Conservation (phyloP, 1,139 yeast species). For the Ogataea hybrid region DNA sequence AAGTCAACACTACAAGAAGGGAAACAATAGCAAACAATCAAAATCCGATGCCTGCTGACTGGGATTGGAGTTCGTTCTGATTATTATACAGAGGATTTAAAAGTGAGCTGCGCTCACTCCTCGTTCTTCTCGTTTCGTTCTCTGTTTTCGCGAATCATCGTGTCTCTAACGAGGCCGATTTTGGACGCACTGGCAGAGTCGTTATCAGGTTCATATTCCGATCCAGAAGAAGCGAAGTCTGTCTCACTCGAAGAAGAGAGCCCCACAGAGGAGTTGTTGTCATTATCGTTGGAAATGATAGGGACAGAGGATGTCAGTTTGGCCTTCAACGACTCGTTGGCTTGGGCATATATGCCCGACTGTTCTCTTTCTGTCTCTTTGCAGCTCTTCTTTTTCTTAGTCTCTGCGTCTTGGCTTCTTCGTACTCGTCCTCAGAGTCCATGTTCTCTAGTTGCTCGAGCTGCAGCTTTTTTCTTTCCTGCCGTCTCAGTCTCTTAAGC, state of each 20-base stretch:
- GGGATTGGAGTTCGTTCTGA: slow-evolving; percentile 74
- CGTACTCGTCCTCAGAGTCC: slow-evolving; percentile 52
- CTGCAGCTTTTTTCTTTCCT: slow-evolving; percentile 45
- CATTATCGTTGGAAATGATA: slow-evolving; percentile 29
- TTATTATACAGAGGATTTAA: slow-evolving; percentile 4
- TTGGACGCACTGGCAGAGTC: slow-evolving; percentile 9
- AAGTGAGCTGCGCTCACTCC: background rate
- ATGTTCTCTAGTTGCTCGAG: slow-evolving; percentile 37
- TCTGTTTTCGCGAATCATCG: slow-evolving; percentile 30
- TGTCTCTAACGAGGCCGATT: slow-evolving; percentile 25
- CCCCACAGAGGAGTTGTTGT: slow-evolving; percentile 29
- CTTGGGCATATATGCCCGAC: background rate
- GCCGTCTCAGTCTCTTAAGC: slow-evolving; percentile 44
- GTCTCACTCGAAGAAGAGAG: slow-evolving; percentile 29
- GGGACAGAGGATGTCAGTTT: slow-evolving; percentile 28
- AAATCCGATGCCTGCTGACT: slow-evolving; percentile 63
- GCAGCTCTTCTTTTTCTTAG: slow-evolving; percentile 42
- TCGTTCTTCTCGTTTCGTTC: slow-evolving; percentile 19
- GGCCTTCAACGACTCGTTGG: slow-evolving; percentile 13
- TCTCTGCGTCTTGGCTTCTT: slow-evolving; percentile 54
- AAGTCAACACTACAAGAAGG: slow-evolving; percentile 22
- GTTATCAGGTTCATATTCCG: slow-evolving; percentile 17
- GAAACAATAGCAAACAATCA: slow-evolving; percentile 21
- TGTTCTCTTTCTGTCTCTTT: slow-evolving; percentile 18
- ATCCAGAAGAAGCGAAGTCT: slow-evolving; percentile 23